Base-by-base conservation (phyloP, 1,139 yeast genomes). In the Kurtzmaniella quercitrusa region DNA sequence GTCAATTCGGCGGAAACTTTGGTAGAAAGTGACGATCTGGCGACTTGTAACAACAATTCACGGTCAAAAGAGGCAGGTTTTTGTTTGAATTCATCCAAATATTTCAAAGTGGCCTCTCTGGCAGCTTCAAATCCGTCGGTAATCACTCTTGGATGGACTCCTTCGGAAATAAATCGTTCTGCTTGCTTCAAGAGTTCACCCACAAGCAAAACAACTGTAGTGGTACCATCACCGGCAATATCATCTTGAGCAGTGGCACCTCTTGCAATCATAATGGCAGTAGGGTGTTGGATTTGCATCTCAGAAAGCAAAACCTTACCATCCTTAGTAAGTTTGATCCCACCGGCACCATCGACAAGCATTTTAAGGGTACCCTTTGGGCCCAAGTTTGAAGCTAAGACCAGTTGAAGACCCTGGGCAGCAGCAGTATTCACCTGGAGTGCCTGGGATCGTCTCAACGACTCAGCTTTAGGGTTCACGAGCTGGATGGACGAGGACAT, bases 271-370 rank as follows among this genome's bases (percentile, higher is more conserved):
- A 94, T 87, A 33, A 93, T 95, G 0, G 99, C 99, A 2, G 99
- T 94, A n/a, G 99, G 99, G 53, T 93, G 93, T 65, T 93, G 98
- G 63, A 93, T 94, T 68, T 94, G 99, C 99, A 93, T 93, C 62
- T 93, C 98, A 25, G 89, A 80, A 48, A 93, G 72, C 50, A 93
- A 73, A 12, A 94, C 98, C 60, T 93, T 91, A 46, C 99, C 99
- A 65, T 93, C 99, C 63, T 93, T 93, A 48, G 99, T 93, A 56
- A 93, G 79, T 67, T 93, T 94, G 64, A 93, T 85, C 58, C 85
- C 83, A 33, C 99, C 99, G 2, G 96, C 83, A 51, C 99, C 98
- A 63, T 93, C 98, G 43, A 93, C 99, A 47, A 93, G 73, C 83
- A 93, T 86, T 70, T 93, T 93, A 58, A 94, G 73, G 25, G 99